Conservation (phyloP, 2,329 filamentous ascomycete genomes). For the Whalleya microplaca region DNA sequence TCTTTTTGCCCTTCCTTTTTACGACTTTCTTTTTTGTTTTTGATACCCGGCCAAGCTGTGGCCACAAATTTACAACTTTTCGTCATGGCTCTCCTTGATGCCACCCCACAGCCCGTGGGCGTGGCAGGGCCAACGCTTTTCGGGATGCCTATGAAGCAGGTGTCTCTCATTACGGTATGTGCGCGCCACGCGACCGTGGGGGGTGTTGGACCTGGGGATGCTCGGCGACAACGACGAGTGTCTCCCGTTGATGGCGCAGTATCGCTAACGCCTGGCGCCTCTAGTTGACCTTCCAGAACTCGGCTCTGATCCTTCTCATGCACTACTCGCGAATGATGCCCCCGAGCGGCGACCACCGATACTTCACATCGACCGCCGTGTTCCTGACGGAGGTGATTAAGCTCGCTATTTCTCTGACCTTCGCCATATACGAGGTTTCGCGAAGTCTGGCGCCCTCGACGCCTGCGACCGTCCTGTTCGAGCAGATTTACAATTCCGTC, state of each 20-base stretch:
- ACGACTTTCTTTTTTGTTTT: not conserved
- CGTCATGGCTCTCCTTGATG: constrained; percentile 49
- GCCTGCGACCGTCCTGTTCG: constrained; percentile 78
- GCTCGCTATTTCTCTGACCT: constrained; percentile 80
- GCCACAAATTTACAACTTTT: constrained; percentile 8
- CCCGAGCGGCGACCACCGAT: constrained; percentile 78
- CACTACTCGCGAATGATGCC: constrained; percentile 96
- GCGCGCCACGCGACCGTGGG: not conserved
- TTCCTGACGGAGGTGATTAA: constrained; percentile 94
- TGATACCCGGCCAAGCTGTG: constrained; percentile 7
- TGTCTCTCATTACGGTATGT: constrained; percentile 67
- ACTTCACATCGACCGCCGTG: constrained; percentile 91
- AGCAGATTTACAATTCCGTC: constrained; percentile 77
- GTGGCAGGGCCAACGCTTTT: constrained; percentile 50
- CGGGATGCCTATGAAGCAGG: constrained; percentile 69
- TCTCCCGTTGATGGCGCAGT: constrained; percentile 13
- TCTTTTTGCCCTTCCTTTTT: not conserved
- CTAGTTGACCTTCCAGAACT: constrained; percentile 81
- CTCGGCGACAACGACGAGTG: not conserved
- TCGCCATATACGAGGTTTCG: constrained; percentile 87
- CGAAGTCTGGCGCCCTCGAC: constrained; percentile 76
- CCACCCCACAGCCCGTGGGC: constrained; percentile 40
- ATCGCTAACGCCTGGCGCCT: constrained; percentile 10
- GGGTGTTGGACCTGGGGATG: not conserved
- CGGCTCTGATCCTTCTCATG: constrained; percentile 79